phyloP scores from a whole-genome alignment of 768 basidiomycete genomes.

The Lentinula edodes region DNA sequence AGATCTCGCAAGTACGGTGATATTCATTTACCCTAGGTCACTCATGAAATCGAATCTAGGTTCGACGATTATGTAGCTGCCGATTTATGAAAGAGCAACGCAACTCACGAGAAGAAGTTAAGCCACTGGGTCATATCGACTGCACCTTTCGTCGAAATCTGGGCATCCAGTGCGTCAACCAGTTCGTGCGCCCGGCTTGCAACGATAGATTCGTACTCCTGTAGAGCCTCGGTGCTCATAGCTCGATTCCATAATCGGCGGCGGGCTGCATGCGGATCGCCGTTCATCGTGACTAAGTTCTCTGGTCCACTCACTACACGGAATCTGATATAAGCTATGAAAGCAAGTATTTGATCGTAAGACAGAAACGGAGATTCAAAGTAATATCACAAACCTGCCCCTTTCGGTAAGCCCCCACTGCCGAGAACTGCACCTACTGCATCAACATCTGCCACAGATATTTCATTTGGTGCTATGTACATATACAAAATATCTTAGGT shows the following conservation, averaged over 20 bases:
- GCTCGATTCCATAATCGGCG: slow-evolving; percentile 24
- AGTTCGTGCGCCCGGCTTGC: slow-evolving; percentile 17
- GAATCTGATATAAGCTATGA: slow-evolving; percentile 6
- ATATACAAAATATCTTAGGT: background rate
- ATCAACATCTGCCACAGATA: slow-evolving; percentile 5
- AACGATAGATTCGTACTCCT: slow-evolving; percentile 20
- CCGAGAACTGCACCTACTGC: slow-evolving; percentile 6
- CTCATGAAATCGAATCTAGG: slow-evolving; percentile 12
- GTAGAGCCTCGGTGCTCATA: slow-evolving; percentile 18
- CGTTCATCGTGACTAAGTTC: slow-evolving; percentile 7
- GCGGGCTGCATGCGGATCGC: slow-evolving; percentile 17
- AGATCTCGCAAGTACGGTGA: background rate
- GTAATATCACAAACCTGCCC: slow-evolving; percentile 1
- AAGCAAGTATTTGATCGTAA: background rate
- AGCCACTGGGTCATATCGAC: slow-evolving; percentile 17
- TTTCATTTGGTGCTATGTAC: slow-evolving; percentile 7
- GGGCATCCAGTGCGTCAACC: slow-evolving; percentile 11
- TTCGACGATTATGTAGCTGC: background rate
- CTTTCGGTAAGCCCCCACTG: slow-evolving; percentile 5
- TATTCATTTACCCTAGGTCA: slow-evolving; percentile 6
- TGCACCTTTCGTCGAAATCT: background rate
- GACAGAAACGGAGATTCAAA: background rate
- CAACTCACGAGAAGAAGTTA: slow-evolving; percentile 19
- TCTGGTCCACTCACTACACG: background rate
- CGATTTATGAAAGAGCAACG: background rate